Base-by-base conservation (phyloP, 1,139 yeast genomes). In the Magnusiomyces clavatus region DNA sequence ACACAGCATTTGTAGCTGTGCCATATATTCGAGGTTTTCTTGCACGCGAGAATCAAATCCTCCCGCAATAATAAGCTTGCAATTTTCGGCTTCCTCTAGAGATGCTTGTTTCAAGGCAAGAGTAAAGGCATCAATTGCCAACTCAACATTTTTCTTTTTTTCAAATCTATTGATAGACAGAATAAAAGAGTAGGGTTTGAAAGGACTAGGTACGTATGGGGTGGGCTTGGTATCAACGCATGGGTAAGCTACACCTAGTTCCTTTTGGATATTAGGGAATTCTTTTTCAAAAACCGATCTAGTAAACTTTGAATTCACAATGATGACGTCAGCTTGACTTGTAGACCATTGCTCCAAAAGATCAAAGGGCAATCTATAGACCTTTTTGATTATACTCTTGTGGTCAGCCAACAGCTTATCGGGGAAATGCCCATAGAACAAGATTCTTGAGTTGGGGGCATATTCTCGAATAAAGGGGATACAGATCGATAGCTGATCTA, bases 341-440 rank as follows among this genome's bases (percentile, higher is more conserved):
- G 95, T 88, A 3, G 95, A 78, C 73, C 86, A 75, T 59, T 86
- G 89, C 68, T 92, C 99, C 24, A 86, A 69, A 47, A 72, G 61
- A 68, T 92, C 96, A 67, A 92, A 92, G 0, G 97, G 95, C 4
- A 77, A 54, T 56, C 99, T 74, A 67, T 92, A 92, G 0, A 86
- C 51, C 54, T 70, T 71, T 60, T 88, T 84, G 13, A 85, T 41
- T 1, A 76, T 47, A 2, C 83, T 74, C 1, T 75, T 71, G 49
- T 83, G 82, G 29, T 74, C 73, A 0, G 96, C 82, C 49, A 92
- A 70, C 47, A 85, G 72, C 64, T 86, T 86, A 67, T 92, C 99
- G 0, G 99, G 98, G 68, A 92, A 92, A 69, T 92, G 99, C 61
- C 98, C 90, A 67, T 92, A 92, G 65, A 92, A 92, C 50, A 92